Evolutionary conservation across 2,329 filamentous ascomycete genomes (phyloP), one percentile per base, ranked within the genome.

Genomic region (Remersonia thermophila): DNA sequence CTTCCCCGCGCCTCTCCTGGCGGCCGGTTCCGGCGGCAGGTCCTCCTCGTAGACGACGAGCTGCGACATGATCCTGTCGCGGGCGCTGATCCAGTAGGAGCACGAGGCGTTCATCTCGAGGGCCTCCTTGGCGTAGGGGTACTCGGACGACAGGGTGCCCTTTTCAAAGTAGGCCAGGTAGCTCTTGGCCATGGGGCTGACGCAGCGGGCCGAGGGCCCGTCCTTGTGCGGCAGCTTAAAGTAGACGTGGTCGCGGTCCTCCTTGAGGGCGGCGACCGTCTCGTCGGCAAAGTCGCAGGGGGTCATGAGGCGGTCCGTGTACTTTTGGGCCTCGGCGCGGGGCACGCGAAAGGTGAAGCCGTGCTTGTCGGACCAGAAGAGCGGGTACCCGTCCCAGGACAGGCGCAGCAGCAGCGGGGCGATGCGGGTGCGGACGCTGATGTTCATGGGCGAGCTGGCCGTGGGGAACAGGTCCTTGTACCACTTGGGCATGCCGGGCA

Each of bases 41-140:
- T 43, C 77, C 25, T 77, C 66, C 40, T 86, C 69, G 54, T 93
- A 95, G 1, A 98, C 82, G 2, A 93, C 87, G 69, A 96, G 83
- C 53, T 98, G 91, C n/a, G 80, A 83, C 69, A 66, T 89, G 58
- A 98, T 98, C 33, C 91, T 71, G 52, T 94, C 85, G 43, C 91
- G 73, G 12, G 91, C 87, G 51, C 85, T 94, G 49, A 98, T 96
- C 91, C 93, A 98, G 59, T 98, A 98, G 1, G 89, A 96, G 55
- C 93, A 98, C 0, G 86, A 94, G 0, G 91, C 86, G 50, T 98
- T 98, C 91, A 98, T 98, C 49, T 96, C 83, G 30, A 98, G 64
- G 0, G 93, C 91, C 55, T 94, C 86, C 53, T 93, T 96, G 0
- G 91, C 91, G 51, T 95, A 89, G 0, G 77, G 56, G 51, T 81